phyloP scores from a whole-genome alignment of 2,329 filamentous ascomycete species.

The Apiospora marii region DNA sequence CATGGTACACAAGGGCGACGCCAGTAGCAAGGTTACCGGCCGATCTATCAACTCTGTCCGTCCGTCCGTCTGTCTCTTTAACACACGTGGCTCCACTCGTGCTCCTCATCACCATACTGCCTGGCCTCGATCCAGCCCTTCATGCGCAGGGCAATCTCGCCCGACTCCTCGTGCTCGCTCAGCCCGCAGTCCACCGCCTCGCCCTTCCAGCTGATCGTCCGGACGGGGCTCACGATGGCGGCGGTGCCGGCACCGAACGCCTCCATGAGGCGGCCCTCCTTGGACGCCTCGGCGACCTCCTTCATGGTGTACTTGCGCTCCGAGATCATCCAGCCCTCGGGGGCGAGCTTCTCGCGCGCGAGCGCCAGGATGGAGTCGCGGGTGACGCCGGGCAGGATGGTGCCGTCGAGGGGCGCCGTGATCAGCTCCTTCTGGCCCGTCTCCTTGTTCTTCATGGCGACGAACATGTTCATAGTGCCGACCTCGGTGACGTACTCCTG shows the following conservation, averaged over 20 bases:
- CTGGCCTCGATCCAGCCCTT: conserved; percentile 97
- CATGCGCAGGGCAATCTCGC: conserved; percentile 84
- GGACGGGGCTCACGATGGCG: conserved; percentile 89
- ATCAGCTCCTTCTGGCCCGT: conserved; percentile 91
- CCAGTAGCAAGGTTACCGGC: background rate
- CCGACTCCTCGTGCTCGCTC: conserved; percentile 82
- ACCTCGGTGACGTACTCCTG: conserved; percentile 97
- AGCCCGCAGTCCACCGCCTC: conserved; percentile 84
- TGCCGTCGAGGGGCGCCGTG: conserved; percentile 95
- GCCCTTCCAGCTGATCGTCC: conserved; percentile 89
- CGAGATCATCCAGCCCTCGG: conserved; percentile 85
- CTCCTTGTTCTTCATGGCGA: conserved; percentile 82
- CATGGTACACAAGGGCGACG: conserved; percentile 2
- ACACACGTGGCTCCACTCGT: conserved; percentile 81
- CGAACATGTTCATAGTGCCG: conserved; percentile 98
- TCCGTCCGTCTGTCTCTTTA: background rate
- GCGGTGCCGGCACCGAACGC: conserved; percentile 95
- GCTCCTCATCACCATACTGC: conserved; percentile 93
- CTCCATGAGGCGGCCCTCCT: conserved; percentile 87
- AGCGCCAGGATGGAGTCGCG: conserved; percentile 89
- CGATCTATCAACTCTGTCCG: background rate
- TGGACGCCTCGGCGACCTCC: conserved; percentile 81
- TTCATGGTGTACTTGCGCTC: conserved; percentile 95
- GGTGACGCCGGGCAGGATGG: conserved; percentile 94
- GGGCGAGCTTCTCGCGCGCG: conserved; percentile 81